Evolutionary conservation across 164 flowering plant species (phyloP).

Genomic region (Stephania cephalantha): DNA sequence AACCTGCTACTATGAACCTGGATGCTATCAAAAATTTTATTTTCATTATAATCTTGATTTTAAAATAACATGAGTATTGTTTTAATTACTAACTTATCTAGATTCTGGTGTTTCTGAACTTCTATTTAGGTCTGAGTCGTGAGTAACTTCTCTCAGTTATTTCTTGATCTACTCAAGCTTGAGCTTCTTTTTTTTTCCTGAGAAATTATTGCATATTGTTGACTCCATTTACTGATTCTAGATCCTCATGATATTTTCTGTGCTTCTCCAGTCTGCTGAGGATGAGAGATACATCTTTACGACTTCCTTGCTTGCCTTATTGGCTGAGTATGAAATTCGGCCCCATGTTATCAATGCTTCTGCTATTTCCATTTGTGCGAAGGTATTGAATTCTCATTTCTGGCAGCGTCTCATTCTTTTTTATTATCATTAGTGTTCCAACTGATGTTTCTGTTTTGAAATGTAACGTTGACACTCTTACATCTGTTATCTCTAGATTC

Average conservation of each 20-base stretch:
- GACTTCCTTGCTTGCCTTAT: constrained; percentile 66
- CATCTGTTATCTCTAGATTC: neutral
- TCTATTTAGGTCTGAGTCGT: neutral
- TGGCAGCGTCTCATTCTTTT: neutral
- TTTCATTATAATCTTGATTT: neutral
- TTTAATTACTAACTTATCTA: constrained; percentile 1
- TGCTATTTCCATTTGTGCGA: constrained; percentile 47
- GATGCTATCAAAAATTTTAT: neutral
- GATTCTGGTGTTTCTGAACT: neutral
- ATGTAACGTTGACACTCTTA: neutral
- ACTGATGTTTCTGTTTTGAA: neutral
- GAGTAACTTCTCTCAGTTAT: neutral
- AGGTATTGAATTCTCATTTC: constrained; percentile 34
- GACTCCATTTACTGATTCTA: neutral
- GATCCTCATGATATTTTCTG: constrained; percentile 3
- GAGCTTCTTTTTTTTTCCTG: neutral
- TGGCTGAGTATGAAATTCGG: constrained; percentile 66
- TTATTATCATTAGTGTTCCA: neutral
- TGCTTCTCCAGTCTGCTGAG: constrained; percentile 53
- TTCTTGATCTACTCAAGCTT: neutral
- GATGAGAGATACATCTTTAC: constrained; percentile 72
- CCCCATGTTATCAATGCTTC: constrained; percentile 68
- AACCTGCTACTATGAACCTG: neutral
- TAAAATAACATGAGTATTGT: neutral
- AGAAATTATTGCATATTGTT: neutral